phyloP scores from a whole-genome alignment of 2,329 filamentous ascomycete species.

The Neofusicoccum umdonicola region DNA sequence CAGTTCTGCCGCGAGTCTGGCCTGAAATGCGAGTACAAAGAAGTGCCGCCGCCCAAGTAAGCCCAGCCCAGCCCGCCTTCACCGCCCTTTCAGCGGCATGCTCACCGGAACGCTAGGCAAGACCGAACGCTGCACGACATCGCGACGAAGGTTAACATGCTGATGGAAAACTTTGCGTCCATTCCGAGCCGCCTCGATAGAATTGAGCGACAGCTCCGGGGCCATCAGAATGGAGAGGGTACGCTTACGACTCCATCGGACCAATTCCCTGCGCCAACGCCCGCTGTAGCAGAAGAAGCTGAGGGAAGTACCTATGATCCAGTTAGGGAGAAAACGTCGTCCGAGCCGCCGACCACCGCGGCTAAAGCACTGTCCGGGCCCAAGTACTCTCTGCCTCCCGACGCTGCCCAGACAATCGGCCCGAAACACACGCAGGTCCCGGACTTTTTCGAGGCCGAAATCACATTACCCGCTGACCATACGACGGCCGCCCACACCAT shows the following conservation, averaged over 20 bases:
- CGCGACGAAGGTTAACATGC: constrained; percentile 31
- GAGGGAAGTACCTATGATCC: constrained; percentile 17
- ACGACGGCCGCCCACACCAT: constrained; percentile 86
- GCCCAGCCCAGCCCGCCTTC: constrained; percentile 29
- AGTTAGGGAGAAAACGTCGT: constrained; percentile 17
- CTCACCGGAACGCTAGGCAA: constrained; percentile 31
- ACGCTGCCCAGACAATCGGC: background rate
- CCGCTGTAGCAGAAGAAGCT: constrained; percentile 16
- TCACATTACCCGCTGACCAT: constrained; percentile 78
- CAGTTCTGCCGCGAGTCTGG: constrained; percentile 79
- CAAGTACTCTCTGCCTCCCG: constrained; percentile 26
- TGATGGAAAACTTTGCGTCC: constrained; percentile 22
- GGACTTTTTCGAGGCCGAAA: constrained; percentile 48
- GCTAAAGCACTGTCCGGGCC: constrained; percentile 3
- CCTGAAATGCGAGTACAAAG: constrained; percentile 81
- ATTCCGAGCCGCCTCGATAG: constrained; percentile 15
- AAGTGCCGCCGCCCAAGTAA: constrained; percentile 88
- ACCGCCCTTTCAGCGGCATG: constrained; percentile 3
- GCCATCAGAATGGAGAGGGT: constrained; percentile 18
- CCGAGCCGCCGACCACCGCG: constrained; percentile 11
- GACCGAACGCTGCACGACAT: constrained; percentile 53
- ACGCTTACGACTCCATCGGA: constrained; percentile 18
- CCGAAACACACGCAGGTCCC: constrained; percentile 30
- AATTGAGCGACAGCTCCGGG: constrained; percentile 14
- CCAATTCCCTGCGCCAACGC: constrained; percentile 15